A percentile compares a stretch with the other conserved stretches of the same genome.
Evolutionary conservation across 2,329 filamentous ascomycete species (phyloP).

Genomic region (Trichoderma sp.): DNA sequence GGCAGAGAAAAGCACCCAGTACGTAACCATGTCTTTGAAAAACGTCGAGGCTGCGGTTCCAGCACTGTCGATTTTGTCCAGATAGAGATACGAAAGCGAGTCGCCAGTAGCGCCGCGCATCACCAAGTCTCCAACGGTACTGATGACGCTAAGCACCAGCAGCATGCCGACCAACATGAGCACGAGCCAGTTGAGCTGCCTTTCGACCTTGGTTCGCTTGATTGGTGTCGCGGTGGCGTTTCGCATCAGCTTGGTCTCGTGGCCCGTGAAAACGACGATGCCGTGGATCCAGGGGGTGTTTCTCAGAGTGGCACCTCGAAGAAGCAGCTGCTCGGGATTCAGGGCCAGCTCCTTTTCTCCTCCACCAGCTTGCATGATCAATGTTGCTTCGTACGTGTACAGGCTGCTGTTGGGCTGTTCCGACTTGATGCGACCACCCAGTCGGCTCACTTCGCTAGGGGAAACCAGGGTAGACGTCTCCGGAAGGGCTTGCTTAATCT

Average conservation of each 20-base stretch:
- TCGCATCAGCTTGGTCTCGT: constrained; percentile 98
- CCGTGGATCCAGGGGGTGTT: constrained; percentile 98
- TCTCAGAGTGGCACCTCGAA: constrained; percentile 87
- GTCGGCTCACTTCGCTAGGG: constrained; percentile 76
- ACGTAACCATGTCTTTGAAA: constrained; percentile 91
- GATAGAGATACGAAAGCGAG: constrained; percentile 70
- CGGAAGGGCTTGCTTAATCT: constrained; percentile 96
- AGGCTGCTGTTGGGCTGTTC: constrained; percentile 98
- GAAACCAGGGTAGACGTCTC: constrained; percentile 89
- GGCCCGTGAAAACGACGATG: constrained; percentile 86
- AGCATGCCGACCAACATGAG: constrained; percentile 85
- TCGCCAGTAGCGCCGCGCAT: constrained; percentile 62
- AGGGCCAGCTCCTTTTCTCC: constrained; percentile 90
- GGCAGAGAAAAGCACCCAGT: constrained; percentile 97
- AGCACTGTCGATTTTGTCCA: constrained; percentile 58
- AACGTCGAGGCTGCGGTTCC: constrained; percentile 69
- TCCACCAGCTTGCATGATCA: constrained; percentile 86
- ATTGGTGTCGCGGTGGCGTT: constrained; percentile 97
- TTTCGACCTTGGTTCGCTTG: constrained; percentile 94
- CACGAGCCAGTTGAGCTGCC: constrained; percentile 90
- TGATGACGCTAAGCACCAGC: constrained; percentile 79
- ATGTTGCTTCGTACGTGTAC: constrained; percentile 95
- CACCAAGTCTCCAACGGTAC: constrained; percentile 86
- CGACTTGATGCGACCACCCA: constrained; percentile 84
- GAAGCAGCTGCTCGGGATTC: constrained; percentile 86